Evolutionary conservation across 805 yeast species (phyloP), one percentile per base, ranked within the genome.

Genomic region (Metschnikowia dekortorum): DNA sequence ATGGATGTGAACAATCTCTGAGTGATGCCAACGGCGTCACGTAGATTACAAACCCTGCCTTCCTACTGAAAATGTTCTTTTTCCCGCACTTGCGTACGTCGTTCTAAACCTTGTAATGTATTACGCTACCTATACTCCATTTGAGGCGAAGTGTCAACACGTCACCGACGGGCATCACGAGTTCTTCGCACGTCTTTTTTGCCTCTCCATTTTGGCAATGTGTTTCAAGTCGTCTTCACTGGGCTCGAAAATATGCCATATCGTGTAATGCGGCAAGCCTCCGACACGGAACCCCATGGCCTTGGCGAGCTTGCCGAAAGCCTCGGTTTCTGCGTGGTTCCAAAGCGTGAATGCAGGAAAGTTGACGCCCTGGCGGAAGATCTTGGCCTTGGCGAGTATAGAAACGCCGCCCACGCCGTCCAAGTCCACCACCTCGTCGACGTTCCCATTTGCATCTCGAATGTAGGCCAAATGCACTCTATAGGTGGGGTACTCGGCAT

Each of bases 341-440:
- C 81, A 77, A 63, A 87, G 86, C 1, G 94, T 84, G 60, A 86
- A 87, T 1, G 94, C 94, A 14, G 94, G 91, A 74, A 87, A 87
- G 60, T 84, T 84, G n/a, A 82, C 84, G 50, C 95, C 95, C 51
- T 80, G 83, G 61, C 94, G 75, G 62, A 87, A 87, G 26, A 86
- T 78, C 55, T 78, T 78, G 0, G 92, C 92, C 62, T 80, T 83
- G 1, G 91, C 87, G 46, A 87, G 66, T 49, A 87, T 86, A 0
- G 91, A 85, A 32, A 87, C 96, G 47, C 96, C 96, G 29, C 96
- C 96, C 48, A 87, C 88, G 55, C 96, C 96, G 63, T 87, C 95
- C 48, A 87, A 65, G 52, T 84, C 85, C 10, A 87, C 70, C n/a
- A 83, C 69, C 63, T 87, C 84, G 53, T 82, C 64, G 5, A 79